Conservation (phyloP, 1,284 basidiomycete species). For the Cutaneotrichosporon dermatis region DNA sequence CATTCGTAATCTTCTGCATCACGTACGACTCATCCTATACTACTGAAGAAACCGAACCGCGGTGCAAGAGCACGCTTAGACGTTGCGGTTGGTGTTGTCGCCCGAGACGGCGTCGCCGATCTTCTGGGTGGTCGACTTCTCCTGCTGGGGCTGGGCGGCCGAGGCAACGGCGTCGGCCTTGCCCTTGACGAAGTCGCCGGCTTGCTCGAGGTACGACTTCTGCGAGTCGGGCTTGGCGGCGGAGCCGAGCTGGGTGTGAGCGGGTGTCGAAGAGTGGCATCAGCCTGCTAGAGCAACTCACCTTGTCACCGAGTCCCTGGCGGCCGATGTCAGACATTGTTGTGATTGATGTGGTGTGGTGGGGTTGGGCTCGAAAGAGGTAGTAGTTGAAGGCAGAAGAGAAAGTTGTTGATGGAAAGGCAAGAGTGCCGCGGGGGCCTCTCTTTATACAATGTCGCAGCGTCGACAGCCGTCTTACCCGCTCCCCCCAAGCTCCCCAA, state of each 20-base stretch:
- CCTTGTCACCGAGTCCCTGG: constrained; percentile 44
- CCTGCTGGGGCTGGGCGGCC: constrained; percentile 35
- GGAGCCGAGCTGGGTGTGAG: constrained; percentile 19
- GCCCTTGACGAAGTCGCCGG: constrained; percentile 38
- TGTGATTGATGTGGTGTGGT: constrained; percentile 7
- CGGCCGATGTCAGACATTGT: constrained; percentile 30
- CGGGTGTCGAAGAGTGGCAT: neutral
- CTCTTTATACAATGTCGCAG: no score
- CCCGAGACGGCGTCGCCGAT: constrained; percentile 36
- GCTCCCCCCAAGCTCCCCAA: no score
- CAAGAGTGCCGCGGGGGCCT: no score
- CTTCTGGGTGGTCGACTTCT: constrained; percentile 47
- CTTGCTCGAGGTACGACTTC: constrained; percentile 47
- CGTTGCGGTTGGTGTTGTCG: constrained; percentile 20
- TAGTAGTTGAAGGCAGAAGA: neutral
- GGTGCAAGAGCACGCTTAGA: neutral
- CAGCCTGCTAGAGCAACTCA: constrained; percentile 1
- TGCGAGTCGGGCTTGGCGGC: constrained; percentile 46
- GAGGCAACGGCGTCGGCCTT: constrained; percentile 40
- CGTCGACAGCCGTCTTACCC: no score
- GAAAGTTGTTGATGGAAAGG: neutral
- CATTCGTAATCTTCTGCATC: neutral
- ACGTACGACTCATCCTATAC: no score
- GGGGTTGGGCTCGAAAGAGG: neutral
- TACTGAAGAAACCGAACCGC: no score